Evolutionary conservation across 148 eudicot genomes (phyloP).

Genomic region (Camellia lanceoleosa): DNA sequence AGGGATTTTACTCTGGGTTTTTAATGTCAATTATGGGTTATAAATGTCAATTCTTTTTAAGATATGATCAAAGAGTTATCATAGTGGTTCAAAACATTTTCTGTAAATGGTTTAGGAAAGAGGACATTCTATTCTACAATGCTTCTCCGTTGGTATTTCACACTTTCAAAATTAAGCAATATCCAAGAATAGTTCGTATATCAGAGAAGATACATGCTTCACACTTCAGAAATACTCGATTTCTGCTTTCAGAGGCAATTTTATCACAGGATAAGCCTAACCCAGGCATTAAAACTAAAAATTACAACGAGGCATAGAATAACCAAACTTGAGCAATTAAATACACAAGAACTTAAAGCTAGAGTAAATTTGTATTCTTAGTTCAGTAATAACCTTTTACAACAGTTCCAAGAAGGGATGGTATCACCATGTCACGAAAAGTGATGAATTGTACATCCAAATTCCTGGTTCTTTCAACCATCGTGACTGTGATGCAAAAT

Average conservation of each 20-base stretch:
- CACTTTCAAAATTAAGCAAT: background rate
- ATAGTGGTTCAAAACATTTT: constrained; percentile 4
- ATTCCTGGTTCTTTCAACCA: constrained; percentile 37
- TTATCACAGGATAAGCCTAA: background rate
- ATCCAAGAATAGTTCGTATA: background rate
- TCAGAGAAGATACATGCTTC: background rate
- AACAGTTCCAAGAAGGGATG: constrained; percentile 56
- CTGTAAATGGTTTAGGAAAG: background rate
- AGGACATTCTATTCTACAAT: background rate
- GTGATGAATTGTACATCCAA: constrained; percentile 32
- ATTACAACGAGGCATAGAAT: background rate
- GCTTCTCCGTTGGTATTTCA: background rate
- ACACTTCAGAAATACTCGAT: background rate
- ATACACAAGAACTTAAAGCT: background rate
- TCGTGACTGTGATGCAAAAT: constrained; percentile 55
- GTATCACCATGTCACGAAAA: constrained; percentile 59
- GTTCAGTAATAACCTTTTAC: constrained; percentile 54
- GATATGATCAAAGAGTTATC: background rate
- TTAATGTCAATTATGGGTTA: no score
- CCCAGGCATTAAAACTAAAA: background rate
- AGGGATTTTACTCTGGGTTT: no score
- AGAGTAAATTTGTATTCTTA: background rate
- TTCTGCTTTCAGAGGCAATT: background rate
- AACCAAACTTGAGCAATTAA: background rate
- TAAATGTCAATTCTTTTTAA: background rate